A percentile compares a stretch with the other conserved stretches of the same genome.
Evolutionary conservation across 2,329 filamentous ascomycete species (phyloP).

Genomic region (Monilinia fructigena): DNA sequence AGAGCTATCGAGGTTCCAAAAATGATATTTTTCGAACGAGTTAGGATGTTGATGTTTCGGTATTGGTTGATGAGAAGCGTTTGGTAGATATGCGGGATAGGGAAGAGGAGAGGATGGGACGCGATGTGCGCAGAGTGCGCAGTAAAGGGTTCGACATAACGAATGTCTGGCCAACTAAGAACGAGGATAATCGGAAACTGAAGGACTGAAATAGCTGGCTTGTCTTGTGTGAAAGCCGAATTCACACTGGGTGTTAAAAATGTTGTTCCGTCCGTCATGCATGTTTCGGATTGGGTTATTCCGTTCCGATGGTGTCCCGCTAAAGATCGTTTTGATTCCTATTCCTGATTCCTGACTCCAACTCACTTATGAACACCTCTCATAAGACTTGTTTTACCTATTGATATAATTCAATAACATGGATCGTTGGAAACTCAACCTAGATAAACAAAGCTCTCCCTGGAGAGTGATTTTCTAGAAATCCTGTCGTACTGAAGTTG

Average conservation of each 20-base stretch:
- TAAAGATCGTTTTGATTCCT: too few species aligned
- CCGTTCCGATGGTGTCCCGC: neutral
- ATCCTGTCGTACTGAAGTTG: too few species aligned
- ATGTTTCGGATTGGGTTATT: neutral
- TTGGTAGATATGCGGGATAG: constrained; percentile 20
- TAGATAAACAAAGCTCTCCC: too few species aligned
- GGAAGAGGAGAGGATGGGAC: constrained; percentile 3
- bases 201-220: neutral
- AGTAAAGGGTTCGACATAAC: constrained; percentile 20
- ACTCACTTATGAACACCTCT: too few species aligned
- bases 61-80: constrained; percentile 31
- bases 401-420: too few species aligned
- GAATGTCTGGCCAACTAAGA: constrained; percentile 6
- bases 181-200: neutral
- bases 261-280: neutral
- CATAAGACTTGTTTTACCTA: too few species aligned
- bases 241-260: neutral
- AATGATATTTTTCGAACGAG: constrained; percentile 49
- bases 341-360: too few species aligned
- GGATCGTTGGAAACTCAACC: too few species aligned
- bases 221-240: neutral
- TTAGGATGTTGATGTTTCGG: constrained; percentile 42
- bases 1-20: constrained; percentile 55
- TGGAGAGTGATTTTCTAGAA: too few species aligned
- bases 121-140: constrained; percentile 19